These are phyloP conservation scores for Betula pendula DNA, from an alignment of 306 rosid species.

Conservation along the genomic window DNA sequence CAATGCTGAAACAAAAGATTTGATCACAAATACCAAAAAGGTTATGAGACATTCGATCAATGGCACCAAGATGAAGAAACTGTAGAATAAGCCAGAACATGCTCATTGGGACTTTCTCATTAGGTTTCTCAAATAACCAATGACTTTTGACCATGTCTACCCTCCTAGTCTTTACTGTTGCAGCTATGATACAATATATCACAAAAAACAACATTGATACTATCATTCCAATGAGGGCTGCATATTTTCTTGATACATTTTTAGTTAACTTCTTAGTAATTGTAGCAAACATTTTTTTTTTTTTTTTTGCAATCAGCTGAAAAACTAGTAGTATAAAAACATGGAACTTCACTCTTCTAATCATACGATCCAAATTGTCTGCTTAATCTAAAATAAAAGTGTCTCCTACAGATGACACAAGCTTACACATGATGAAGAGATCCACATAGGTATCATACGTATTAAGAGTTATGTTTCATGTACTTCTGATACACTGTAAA, in stretches of 20 bases:
- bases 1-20: constrained; percentile 4
- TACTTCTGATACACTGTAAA: constrained; percentile 35
- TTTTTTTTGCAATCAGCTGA: neutral
- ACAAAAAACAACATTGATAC: constrained; percentile 27
- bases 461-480: constrained; percentile 25
- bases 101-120: constrained; percentile 31
- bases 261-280: too few relatives aligned
- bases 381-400: constrained; percentile 42
- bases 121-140: constrained; percentile 23
- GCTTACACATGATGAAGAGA: constrained; percentile 13
- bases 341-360: constrained; percentile 2
- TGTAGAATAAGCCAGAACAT: constrained; percentile 52
- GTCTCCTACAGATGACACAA: constrained; percentile 35
- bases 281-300: neutral
- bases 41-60: neutral
- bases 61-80: constrained; percentile 21
- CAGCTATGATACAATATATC: constrained; percentile 35
- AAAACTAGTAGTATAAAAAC: constrained; percentile 9
- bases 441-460: constrained; percentile 21
- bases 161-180: constrained; percentile 30
- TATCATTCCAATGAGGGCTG: neutral
- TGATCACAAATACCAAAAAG: constrained; percentile 10
- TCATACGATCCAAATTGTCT: constrained; percentile 1
- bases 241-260: neutral
- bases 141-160: constrained; percentile 26